Conservation (phyloP, 208 protist species). For the Naegleria gruberi region DNA sequence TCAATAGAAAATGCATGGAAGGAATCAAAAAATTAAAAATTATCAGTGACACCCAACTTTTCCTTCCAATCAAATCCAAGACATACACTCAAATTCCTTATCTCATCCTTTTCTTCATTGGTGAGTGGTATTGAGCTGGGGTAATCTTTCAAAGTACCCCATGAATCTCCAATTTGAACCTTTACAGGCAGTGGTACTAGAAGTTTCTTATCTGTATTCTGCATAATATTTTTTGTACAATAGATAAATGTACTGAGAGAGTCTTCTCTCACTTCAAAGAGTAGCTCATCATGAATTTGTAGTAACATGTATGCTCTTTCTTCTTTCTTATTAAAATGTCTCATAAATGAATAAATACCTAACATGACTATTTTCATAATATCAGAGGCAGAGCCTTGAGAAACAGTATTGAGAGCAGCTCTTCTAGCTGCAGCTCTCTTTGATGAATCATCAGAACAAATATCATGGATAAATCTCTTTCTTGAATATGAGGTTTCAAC, state of each 20-base stretch:
- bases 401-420: slow-evolving; percentile 46
- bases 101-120: not conserved
- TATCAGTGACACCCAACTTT: no score
- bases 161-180: not conserved
- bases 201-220: not conserved
- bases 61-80: not conserved
- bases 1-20: no score
- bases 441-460: slow-evolving; percentile 38
- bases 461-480: slow-evolving; percentile 32
- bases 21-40: no score
- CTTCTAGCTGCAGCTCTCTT: slow-evolving; percentile 54
- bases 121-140: not conserved
- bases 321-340: not conserved
- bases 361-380: slow-evolving; percentile 45
- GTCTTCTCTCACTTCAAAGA: slow-evolving; percentile 38
- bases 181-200: not conserved
- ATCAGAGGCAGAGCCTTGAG: slow-evolving; percentile 42
- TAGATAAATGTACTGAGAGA: not conserved
- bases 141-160: slow-evolving; percentile 7
- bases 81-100: not conserved
- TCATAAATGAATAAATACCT: slow-evolving; percentile 11
- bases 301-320: slow-evolving; percentile 32
- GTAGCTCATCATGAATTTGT: slow-evolving; percentile 47
- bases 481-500: slow-evolving; percentile 34
- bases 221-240: not conserved